Conservation (phyloP, 306 rosid genomes). For the Fragaria iinumae region DNA sequence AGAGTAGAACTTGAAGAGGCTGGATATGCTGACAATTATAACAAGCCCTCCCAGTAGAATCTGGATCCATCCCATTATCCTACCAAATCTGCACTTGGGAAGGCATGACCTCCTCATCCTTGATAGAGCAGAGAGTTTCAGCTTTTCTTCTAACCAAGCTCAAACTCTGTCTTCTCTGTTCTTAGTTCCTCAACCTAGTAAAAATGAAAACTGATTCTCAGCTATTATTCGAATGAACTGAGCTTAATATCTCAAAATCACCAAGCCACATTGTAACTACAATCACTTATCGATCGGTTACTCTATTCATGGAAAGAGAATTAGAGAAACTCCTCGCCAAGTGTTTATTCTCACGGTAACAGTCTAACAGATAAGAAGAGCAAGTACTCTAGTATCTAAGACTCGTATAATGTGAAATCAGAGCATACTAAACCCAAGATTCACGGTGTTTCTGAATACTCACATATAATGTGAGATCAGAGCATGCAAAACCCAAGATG, state of each 20-base stretch:
- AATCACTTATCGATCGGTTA: not conserved
- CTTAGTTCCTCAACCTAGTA: slow-evolving; percentile 23
- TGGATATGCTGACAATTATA: slow-evolving; percentile 55
- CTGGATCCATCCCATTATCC: slow-evolving; percentile 67
- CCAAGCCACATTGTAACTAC: not conserved
- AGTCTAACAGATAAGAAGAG: not conserved
- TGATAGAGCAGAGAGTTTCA: not conserved
- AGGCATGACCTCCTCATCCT: slow-evolving; percentile 54
- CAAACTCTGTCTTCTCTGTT: slow-evolving; percentile 2
- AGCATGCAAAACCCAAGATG: not conserved
- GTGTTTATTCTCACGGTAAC: not conserved
- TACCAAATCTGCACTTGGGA: slow-evolving; percentile 46
- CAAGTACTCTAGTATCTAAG: not conserved
- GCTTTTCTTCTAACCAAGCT: not conserved
- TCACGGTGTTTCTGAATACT: not conserved
- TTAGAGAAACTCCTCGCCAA: not conserved
- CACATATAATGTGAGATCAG: not conserved
- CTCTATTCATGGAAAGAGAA: not conserved
- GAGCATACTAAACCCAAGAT: not conserved
- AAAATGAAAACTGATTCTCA: not conserved
- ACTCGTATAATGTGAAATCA: not conserved
- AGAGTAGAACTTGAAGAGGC: slow-evolving; percentile 62
- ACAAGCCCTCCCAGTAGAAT: slow-evolving; percentile 66
- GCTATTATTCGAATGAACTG: not conserved
- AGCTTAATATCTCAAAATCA: not conserved